Conservation (phyloP, 192 early-diverging fungal species). For the Jimgerdemannia flammicorona region DNA sequence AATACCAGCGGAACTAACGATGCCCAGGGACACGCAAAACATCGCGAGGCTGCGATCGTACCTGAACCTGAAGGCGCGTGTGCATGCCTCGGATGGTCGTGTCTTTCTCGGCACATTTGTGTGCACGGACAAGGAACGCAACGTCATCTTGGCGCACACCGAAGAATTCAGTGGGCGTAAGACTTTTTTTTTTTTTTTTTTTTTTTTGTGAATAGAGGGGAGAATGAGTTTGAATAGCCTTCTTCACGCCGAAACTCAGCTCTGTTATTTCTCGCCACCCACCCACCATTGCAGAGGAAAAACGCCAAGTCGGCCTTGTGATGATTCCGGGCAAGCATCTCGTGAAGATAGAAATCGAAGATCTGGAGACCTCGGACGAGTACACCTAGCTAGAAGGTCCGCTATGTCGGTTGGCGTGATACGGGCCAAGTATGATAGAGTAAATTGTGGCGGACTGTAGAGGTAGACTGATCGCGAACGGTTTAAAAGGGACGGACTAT, state of each 20-base stretch:
- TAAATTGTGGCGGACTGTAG: too few relatives aligned
- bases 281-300: slow-evolving; percentile 36
- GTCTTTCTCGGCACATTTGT: slow-evolving; percentile 66
- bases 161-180: slow-evolving; percentile 60
- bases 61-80: slow-evolving; percentile 48
- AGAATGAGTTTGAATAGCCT: too few relatives aligned
- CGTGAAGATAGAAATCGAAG: slow-evolving; percentile 56
- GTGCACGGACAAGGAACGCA: slow-evolving; percentile 70
- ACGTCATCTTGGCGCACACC: slow-evolving; percentile 65
- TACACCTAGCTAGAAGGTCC: slow-evolving; percentile 15
- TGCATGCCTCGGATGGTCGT: slow-evolving; percentile 63
- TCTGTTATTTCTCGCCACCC: too few relatives aligned
- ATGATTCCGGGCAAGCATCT: slow-evolving; percentile 78
- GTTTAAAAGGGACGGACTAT: too few relatives aligned
- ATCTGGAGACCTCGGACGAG: slow-evolving; percentile 16
- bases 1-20: too few relatives aligned
- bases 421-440: too few relatives aligned
- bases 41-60: slow-evolving; percentile 45
- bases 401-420: too few relatives aligned
- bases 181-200: not conserved
- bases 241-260: too few relatives aligned
- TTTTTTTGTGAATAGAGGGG: not conserved
- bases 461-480: too few relatives aligned
- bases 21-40: slow-evolving; percentile 25
- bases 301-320: slow-evolving; percentile 63